Evolutionary conservation across 78 protist genomes (phyloP), one percentile per base, ranked within the genome.

Genomic region (Capsaspora owczarzaki): DNA sequence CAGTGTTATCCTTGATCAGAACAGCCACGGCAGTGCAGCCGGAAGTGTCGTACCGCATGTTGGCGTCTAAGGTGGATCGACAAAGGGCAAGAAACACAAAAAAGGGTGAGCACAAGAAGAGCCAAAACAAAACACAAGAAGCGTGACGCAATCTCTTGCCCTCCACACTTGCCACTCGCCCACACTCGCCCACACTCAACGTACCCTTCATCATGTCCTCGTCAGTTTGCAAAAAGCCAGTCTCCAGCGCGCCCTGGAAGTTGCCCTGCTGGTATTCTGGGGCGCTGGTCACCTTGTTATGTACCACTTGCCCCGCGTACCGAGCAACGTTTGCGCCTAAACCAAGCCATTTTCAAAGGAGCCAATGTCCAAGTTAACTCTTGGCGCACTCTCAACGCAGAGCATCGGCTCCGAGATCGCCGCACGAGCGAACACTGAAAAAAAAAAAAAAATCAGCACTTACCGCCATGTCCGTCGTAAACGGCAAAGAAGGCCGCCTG

Each of bases 401-500:
- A n/a, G n/a, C n/a, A n/a, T n/a, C n/a, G n/a, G n/a, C n/a, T n/a
- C n/a, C n/a, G n/a, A n/a, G n/a, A n/a, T n/a, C n/a, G n/a, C n/a
- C 2, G 66, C 66, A 56, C 22, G n/a, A 12, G 33, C 56, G 16
- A 49, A 16, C 10, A 49, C 56, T 20, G n/a, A 49, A 49, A 56
- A 4, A 12, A 27, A 3, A 12, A 56, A 8, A 56, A 56, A 27
- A 12, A 5, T 3, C n/a, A 12, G 33, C 10, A 3, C 66, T 2
- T 16, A 63, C 74, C 74, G 19, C 74, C 74, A 47, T 68, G 74
- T 3, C 74, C 74, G n/a, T 68, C 84, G 33, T 35, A 80, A 2
- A 80, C 84, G 3, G 78, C 84, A 33, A 80, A 80, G 29, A 80
- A 69, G 22, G 33, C 23, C n/a, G 43, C 35, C 1, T 61, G 40